phyloP scores from a whole-genome alignment of 2,329 filamentous ascomycete genomes.

The Venturia effusa region DNA sequence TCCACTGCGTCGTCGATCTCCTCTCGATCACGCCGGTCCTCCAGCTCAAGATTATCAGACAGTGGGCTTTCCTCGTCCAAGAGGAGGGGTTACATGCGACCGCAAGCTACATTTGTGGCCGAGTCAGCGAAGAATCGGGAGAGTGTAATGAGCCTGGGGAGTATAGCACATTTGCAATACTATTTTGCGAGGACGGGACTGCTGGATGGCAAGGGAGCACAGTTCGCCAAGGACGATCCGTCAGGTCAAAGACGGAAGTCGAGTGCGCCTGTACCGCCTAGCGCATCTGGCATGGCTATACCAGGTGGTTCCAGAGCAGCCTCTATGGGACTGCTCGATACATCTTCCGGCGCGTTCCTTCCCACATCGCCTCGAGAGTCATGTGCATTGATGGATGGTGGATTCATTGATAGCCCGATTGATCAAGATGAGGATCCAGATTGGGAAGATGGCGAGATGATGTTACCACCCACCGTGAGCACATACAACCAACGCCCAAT shows the following conservation, averaged over 20 bases:
- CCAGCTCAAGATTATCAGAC: conserved; percentile 40
- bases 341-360: not conserved
- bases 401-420: conserved; percentile 41
- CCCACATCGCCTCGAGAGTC: not conserved
- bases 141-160: conserved; percentile 91
- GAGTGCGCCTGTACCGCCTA: not conserved
- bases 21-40: conserved; percentile 18
- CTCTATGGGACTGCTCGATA: conserved; percentile 1
- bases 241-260: conserved; percentile 2
- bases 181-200: conserved; percentile 94
- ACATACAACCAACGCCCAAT: conserved; percentile 85
- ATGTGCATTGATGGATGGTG: conserved; percentile 18
- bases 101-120: conserved; percentile 79
- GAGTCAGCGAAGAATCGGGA: conserved; percentile 82
- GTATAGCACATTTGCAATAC: conserved; percentile 94
- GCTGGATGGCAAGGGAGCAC: conserved; percentile 83
- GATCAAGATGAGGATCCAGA: conserved; percentile 36
- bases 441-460: conserved; percentile 57
- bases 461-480: conserved; percentile 94
- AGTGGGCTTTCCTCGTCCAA: conserved; percentile 20
- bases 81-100: conserved; percentile 75
- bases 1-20: conserved; percentile 49
- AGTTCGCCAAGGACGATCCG: conserved; percentile 52
- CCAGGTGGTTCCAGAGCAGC: not conserved
- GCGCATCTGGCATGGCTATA: not conserved